Conservation (phyloP, 2,329 filamentous ascomycete species). For the Sclerotinia spermophila region DNA sequence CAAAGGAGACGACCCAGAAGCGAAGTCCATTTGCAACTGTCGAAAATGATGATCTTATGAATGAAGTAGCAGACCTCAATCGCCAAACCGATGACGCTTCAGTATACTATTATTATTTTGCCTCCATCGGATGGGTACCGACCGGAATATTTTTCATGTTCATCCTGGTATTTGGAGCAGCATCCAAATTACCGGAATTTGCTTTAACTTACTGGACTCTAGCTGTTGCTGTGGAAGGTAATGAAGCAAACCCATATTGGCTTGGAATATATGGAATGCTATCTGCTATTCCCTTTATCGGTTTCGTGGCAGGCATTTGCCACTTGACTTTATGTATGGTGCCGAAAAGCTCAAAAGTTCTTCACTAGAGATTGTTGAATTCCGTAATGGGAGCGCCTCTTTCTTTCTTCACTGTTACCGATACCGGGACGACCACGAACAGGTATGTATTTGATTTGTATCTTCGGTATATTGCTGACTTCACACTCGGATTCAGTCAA, state of each 20-base stretch:
- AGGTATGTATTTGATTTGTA: conserved; percentile 15
- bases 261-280: conserved; percentile 14
- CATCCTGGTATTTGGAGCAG: conserved; percentile 18
- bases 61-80: neutral
- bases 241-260: conserved; percentile 12
- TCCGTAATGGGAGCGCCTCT: conserved; percentile 45
- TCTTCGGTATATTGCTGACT: neutral
- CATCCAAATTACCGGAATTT: conserved; percentile 26
- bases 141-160: conserved; percentile 17
- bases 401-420: conserved; percentile 30
- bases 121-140: conserved; percentile 27
- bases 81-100: conserved; percentile 29
- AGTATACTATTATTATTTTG: conserved; percentile 34
- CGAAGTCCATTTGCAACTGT: neutral
- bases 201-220: conserved; percentile 23
- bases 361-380: conserved; percentile 47
- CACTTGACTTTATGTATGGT: conserved; percentile 51
- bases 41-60: conserved; percentile 9
- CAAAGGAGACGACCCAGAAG: neutral
- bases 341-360: conserved; percentile 46
- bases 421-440: conserved; percentile 27
- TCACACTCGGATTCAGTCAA: conserved; percentile 25
- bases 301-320: neutral
- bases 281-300: conserved; percentile 4
- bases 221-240: conserved; percentile 11